A percentile compares a stretch with the other conserved stretches of the same genome.
These are phyloP conservation scores for Phycomyces blakesleeanus DNA, from an alignment of 192 early-diverging fungal genomes.

Conservation along the genomic window DNA sequence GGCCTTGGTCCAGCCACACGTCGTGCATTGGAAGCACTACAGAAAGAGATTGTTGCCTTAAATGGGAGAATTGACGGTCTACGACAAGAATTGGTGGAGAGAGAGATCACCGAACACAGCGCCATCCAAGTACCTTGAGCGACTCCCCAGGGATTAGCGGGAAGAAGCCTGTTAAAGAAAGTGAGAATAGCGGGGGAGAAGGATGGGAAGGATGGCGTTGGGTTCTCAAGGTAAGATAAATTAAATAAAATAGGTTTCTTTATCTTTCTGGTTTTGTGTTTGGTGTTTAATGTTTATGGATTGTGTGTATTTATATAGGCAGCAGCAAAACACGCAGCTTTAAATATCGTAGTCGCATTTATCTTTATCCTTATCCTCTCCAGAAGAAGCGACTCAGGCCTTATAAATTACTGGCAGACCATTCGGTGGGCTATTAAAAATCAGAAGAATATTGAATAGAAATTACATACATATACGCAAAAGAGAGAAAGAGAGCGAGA, in stretches of 20 bases:
- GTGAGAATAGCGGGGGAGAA: background rate
- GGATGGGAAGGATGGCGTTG: slow-evolving; percentile 29
- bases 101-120: slow-evolving; percentile 7
- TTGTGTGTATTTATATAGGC: slow-evolving; percentile 5
- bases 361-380: slow-evolving; percentile 20
- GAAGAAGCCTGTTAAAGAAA: background rate
- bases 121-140: background rate
- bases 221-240: slow-evolving; percentile 25
- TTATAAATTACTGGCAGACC: background rate
- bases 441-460: background rate
- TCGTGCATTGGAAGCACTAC: slow-evolving; percentile 33
- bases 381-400: slow-evolving; percentile 9
- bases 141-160: background rate
- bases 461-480: too few species aligned
- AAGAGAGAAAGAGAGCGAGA: too few species aligned
- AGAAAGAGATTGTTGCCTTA: slow-evolving; percentile 31
- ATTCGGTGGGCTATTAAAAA: background rate
- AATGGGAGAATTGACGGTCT: slow-evolving; percentile 36
- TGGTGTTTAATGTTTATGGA: background rate
- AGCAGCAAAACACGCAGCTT: slow-evolving; percentile 17
- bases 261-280: background rate
- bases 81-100: slow-evolving; percentile 26
- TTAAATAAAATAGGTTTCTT: background rate
- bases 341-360: slow-evolving; percentile 14
- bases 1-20: slow-evolving; percentile 31